Percentiles rank a stretch among this genome's conserved stretches.
These are phyloP conservation scores for Termitomyces sp. DNA, from an alignment of 768 basidiomycete species.

Conservation along the genomic window DNA sequence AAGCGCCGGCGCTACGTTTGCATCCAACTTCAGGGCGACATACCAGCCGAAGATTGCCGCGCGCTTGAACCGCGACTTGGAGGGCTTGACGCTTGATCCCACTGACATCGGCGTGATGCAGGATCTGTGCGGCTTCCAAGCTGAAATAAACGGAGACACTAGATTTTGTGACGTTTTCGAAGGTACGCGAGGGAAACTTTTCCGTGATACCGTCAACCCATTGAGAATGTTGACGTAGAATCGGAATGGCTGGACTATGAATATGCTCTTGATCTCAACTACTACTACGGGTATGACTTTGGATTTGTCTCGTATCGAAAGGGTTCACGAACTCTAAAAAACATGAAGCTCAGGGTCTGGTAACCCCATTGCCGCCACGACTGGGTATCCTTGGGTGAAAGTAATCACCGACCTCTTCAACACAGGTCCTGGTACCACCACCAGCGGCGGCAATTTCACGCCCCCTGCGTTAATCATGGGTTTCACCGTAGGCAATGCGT, in stretches of 20 bases:
- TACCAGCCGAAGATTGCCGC: conserved; percentile 27
- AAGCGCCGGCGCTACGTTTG: conserved; percentile 20
- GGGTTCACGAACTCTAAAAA: background rate
- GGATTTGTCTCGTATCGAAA: background rate
- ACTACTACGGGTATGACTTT: conserved; percentile 34
- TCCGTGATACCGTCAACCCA: background rate
- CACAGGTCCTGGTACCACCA: conserved; percentile 21
- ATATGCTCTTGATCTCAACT: conserved; percentile 39
- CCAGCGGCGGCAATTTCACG: conserved; percentile 20
- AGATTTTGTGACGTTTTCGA: conserved; percentile 36
- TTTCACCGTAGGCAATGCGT: conserved; percentile 26
- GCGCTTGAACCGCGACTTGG: conserved; percentile 28
- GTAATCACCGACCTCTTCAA: conserved; percentile 31
- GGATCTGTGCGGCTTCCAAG: conserved; percentile 36
- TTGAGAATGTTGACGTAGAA: conserved; percentile 13
- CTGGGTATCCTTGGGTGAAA: conserved; percentile 33
- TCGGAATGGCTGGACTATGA: conserved; percentile 39
- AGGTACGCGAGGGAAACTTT: conserved; percentile 15
- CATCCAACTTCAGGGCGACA: conserved; percentile 23
- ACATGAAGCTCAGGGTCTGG: conserved; percentile 35
- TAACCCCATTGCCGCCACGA: conserved; percentile 33
- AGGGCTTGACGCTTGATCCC: conserved; percentile 26
- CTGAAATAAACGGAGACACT: conserved; percentile 30
- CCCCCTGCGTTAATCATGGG: conserved; percentile 38
- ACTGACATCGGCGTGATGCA: conserved; percentile 36